Base-by-base conservation (phyloP, 257 asterid species). In the Nicotiana tomentosiformis region DNA sequence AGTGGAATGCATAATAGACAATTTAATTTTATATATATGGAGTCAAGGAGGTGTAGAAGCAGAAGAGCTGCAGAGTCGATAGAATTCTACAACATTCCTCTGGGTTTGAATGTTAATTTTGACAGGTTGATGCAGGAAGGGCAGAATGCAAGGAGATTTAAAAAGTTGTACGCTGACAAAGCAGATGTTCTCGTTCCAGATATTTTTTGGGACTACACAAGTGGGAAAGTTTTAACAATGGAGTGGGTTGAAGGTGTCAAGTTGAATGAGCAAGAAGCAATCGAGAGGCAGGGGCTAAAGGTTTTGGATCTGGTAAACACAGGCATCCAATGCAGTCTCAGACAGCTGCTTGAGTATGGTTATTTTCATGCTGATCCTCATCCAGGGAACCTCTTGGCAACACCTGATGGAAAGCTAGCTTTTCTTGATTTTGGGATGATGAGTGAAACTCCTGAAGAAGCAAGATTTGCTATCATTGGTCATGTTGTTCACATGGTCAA, bases 301-400 rank as follows among this genome's bases (percentile, higher is more conserved):
- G 95, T 96, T 84, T 90, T 94, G 92, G 99, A 96, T 85, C 93
- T 96, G 84, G 98, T 96, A 29, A 96, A 91, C 89, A 94, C 96
- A 0, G 98, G 99, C 82, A 94, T 96, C 82, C 99, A 96, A 64
- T 96, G 99, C 90, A 94, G 98, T 89, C 98, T 96, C 55, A 88
- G 98, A 29, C 98, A 96, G 91, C 92, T 96, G 78, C 99, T 96
- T 10, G 99, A 96, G 90, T 94, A 96, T 37, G 99, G 99, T 49
- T 96, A 96, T 85, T 96, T 96, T 87, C 99, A 96, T 88, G 99
- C 98, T 30, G 99, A 96, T 90, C 99, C 99, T 82, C 99, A 96
- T 89, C 99, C 99, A 33, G 99, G 99, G 70, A 96, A 96, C 86
- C 97, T 94, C 72, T 88, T 94, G 84, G 99, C 98, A 46, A 96